phyloP scores from a whole-genome alignment of 495 filamentous ascomycete species.

The Darksidea phi region DNA sequence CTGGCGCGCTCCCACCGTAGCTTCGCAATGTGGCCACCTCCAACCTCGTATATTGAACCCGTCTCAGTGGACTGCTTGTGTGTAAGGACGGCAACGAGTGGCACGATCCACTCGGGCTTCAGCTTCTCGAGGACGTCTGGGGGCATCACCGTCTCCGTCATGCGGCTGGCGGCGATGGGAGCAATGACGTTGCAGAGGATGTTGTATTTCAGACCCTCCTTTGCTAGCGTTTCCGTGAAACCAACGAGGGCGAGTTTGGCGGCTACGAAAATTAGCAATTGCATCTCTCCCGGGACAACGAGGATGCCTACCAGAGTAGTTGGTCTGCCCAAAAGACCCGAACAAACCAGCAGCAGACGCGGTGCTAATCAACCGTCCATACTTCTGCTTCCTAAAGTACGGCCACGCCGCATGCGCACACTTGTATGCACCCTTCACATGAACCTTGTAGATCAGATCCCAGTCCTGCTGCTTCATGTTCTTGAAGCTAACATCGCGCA shows the following conservation, averaged over 20 bases:
- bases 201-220: conserved; percentile 98
- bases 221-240: conserved; percentile 97
- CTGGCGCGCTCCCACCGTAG: conserved; percentile 92
- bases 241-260: conserved; percentile 95
- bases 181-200: conserved; percentile 95
- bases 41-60: conserved; percentile 89
- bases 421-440: conserved; percentile 96
- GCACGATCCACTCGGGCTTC: conserved; percentile 95
- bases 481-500: conserved; percentile 96
- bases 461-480: conserved; percentile 98
- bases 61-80: conserved; percentile 90
- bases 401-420: conserved; percentile 96
- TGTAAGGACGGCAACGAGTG: conserved; percentile 83
- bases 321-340: conserved; percentile 92
- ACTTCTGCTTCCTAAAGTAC: conserved; percentile 98
- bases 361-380: conserved; percentile 93
- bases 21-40: conserved; percentile 91
- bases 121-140: conserved; percentile 84
- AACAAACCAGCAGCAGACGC: conserved; percentile 93
- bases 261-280: conserved; percentile 49
- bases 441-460: conserved; percentile 91
- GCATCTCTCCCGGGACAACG: background rate
- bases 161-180: conserved; percentile 91
- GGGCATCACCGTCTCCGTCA: conserved; percentile 98
- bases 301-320: conserved; percentile 71